A percentile compares a stretch with the other conserved stretches of the same genome.
phyloP scores from a whole-genome alignment of 1,139 yeast species.

The Ogataea hybrid region DNA sequence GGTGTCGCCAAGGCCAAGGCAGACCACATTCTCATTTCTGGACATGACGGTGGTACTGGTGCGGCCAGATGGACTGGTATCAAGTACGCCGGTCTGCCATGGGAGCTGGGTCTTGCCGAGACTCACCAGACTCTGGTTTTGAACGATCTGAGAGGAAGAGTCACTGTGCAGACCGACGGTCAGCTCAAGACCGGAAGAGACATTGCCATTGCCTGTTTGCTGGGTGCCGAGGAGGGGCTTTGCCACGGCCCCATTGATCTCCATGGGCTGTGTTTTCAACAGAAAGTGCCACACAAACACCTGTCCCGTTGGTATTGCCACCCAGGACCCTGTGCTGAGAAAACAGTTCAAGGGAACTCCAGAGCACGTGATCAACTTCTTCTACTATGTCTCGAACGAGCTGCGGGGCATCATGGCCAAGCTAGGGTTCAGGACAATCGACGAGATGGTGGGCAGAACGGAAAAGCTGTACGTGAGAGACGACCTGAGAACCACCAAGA shows the following conservation, averaged over 20 bases:
- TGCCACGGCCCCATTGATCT: conserved; percentile 95
- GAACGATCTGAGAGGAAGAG: conserved; percentile 94
- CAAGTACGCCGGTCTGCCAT: conserved; percentile 95
- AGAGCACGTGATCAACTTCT: conserved; percentile 96
- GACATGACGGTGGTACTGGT: conserved; percentile 99
- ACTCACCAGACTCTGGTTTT: conserved; percentile 96
- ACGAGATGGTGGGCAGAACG: conserved; percentile 97
- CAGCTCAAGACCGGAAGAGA: conserved; percentile 96
- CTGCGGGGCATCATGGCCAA: conserved; percentile 90
- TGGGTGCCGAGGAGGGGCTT: conserved; percentile 99
- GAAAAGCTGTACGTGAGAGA: conserved; percentile 86
- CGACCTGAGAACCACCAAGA: conserved; percentile 83
- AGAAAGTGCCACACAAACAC: conserved; percentile 90
- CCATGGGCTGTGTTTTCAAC: conserved; percentile 97
- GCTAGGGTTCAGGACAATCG: conserved; percentile 91
- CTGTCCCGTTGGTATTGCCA: conserved; percentile 98
- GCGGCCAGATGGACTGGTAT: conserved; percentile 98
- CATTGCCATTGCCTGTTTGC: conserved; percentile 90
- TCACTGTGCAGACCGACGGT: conserved; percentile 95
- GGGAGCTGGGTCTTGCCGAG: conserved; percentile 98
- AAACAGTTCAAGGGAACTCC: conserved; percentile 95
- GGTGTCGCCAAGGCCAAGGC: conserved; percentile 99
- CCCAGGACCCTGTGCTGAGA: conserved; percentile 94
- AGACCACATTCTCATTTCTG: conserved; percentile 91
- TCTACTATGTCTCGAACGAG: conserved; percentile 92